A percentile compares a stretch with the other conserved stretches of the same genome.
Conservation (phyloP, 2,329 filamentous ascomycete species). For the Plenodomus biglobosus region DNA sequence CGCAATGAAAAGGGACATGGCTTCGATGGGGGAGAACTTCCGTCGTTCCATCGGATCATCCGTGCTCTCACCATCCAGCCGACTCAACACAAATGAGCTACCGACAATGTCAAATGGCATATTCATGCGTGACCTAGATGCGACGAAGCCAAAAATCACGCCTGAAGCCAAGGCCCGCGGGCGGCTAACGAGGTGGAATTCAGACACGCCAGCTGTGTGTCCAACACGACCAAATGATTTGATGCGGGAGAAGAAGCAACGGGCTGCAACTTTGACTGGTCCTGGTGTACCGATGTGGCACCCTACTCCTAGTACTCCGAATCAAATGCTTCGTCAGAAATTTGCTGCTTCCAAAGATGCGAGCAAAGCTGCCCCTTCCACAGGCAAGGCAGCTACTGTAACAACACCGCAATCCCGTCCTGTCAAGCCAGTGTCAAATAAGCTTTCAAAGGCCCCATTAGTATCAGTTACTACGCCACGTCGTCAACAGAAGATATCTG, state of each 20-base stretch:
- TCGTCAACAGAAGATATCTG: background rate
- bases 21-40: conserved; percentile 4
- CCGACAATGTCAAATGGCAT: conserved; percentile 1
- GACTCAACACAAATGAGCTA: conserved; percentile 7
- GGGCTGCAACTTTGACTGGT: background rate
- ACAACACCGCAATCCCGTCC: conserved; percentile 1
- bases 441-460: background rate
- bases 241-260: background rate
- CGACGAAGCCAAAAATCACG: background rate
- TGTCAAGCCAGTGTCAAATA: background rate
- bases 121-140: background rate
- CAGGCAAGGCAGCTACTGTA: background rate
- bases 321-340: background rate
- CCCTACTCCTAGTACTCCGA: background rate
- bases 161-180: background rate
- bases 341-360: background rate
- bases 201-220: conserved; percentile 1
- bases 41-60: conserved; percentile 11
- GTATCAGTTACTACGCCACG: background rate
- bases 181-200: conserved; percentile 1
- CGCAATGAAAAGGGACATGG: conserved; percentile 15
- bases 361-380: too few relatives aligned
- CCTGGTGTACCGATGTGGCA: background rate
- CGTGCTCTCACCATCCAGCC: conserved; percentile 1
- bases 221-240: background rate